These are phyloP conservation scores for Xylariaceae sp. DNA, from an alignment of 2,329 filamentous ascomycete species.

Conservation along the genomic window DNA sequence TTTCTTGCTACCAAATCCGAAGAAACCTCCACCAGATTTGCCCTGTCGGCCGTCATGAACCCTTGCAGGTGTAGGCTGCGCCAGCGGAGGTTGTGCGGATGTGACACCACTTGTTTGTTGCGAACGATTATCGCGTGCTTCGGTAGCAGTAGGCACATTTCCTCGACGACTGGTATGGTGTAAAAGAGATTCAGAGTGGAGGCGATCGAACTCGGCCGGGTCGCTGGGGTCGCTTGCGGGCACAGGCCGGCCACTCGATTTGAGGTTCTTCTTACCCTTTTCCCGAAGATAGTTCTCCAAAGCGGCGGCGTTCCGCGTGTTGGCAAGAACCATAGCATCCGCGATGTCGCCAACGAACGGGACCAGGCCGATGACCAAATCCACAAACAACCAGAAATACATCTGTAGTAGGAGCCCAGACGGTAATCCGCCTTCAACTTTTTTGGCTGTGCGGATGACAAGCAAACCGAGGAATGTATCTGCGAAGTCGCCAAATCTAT, in stretches of 20 bases:
- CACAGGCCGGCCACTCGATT: constrained; percentile 52
- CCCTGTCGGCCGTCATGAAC: constrained; percentile 32
- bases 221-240: constrained; percentile 59
- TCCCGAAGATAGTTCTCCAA: constrained; percentile 72
- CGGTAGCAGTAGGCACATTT: constrained; percentile 28
- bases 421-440: constrained; percentile 79
- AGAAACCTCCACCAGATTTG: constrained; percentile 34
- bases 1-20: constrained; percentile 42
- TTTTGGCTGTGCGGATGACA: constrained; percentile 73
- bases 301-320: constrained; percentile 75
- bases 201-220: constrained; percentile 56
- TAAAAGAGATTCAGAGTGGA: constrained; percentile 26
- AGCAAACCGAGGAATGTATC: constrained; percentile 77
- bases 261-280: constrained; percentile 66
- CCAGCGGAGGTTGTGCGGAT: constrained; percentile 20
- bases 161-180: constrained; percentile 4
- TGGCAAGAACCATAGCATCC: constrained; percentile 76
- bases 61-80: constrained; percentile 34
- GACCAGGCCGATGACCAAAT: constrained; percentile 75
- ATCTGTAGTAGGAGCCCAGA: constrained; percentile 67
- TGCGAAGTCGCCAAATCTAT: constrained; percentile 73
- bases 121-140: too few relatives aligned
- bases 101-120: constrained; percentile 36
- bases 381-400: constrained; percentile 78
- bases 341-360: constrained; percentile 78